Conservation (phyloP, 2,329 filamentous ascomycete species). For the Fusarium veterinarium region DNA sequence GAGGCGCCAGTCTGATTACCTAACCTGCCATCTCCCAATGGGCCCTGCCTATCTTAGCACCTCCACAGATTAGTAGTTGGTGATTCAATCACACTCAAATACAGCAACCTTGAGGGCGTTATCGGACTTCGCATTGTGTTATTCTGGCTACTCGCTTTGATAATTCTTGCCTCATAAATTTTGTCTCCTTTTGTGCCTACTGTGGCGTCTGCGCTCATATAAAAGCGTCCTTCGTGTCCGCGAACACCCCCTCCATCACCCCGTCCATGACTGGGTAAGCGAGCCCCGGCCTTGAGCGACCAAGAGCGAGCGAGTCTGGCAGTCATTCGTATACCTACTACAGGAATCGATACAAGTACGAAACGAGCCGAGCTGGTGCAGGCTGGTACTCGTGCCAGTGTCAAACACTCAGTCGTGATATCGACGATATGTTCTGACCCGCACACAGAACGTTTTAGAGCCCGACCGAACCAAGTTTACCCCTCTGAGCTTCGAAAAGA, state of each 20-base stretch:
- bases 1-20: slow-evolving; percentile 13
- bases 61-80: slow-evolving; percentile 41
- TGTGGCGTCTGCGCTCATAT: slow-evolving; percentile 8
- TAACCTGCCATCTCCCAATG: slow-evolving; percentile 25
- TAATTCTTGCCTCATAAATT: slow-evolving; percentile 1
- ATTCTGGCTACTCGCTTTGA: neutral
- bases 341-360: slow-evolving; percentile 11
- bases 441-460: slow-evolving; percentile 43
- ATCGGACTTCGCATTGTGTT: slow-evolving; percentile 12
- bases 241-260: slow-evolving; percentile 34
- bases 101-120: slow-evolving; percentile 20
- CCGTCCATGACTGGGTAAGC: slow-evolving; percentile 44
- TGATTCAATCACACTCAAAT: slow-evolving; percentile 45
- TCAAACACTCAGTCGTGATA: slow-evolving; percentile 30
- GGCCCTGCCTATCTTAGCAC: slow-evolving; percentile 38
- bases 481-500: slow-evolving; percentile 24
- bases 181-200: slow-evolving; percentile 12
- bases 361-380: slow-evolving; percentile 13
- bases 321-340: slow-evolving; percentile 17
- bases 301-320: slow-evolving; percentile 36
- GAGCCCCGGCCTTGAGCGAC: slow-evolving; percentile 32
- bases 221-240: slow-evolving; percentile 31
- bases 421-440: slow-evolving; percentile 42
- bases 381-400: slow-evolving; percentile 23
- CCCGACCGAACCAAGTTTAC: slow-evolving; percentile 43